Evolutionary conservation across 257 asterid species (phyloP), one percentile per base, ranked within the genome.

Genomic region (Lycium barbarum): DNA sequence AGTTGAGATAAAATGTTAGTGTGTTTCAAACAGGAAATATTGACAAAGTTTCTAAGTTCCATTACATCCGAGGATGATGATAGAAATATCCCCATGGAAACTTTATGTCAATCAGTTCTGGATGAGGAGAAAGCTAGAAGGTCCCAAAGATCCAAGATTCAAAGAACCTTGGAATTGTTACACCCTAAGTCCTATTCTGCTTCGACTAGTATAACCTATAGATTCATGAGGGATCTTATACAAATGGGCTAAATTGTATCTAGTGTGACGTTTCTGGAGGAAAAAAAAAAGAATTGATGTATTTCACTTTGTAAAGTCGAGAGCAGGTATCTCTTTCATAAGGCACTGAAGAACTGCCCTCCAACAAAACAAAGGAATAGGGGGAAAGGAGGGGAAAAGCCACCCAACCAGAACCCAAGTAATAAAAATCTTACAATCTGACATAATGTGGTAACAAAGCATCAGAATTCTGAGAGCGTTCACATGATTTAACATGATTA

Each of bases 1-100:
- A 57, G 89, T 80, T 80, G 83, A 83, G 65, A 84, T 71, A 84
- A 80, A 87, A 72, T 43, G 15, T 78, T 62, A 66, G 49, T 3
- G 67, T 66, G 65, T 82, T 51, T 53, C 82, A 4, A 78, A 26
- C 15, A 78, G 82, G 53, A 51, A 76, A 76, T 49, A 26, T 33
- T 22, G 82, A 26, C 54, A 51, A 47, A 73, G 13, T 33, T 76
- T 7, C 14, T 5, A 53, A 53, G 49, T 53, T 51, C 43, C 49
- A 15, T 78, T 53, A 26, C 65, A 78, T 78, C 49, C 53, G 66
- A 74, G 62, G 62, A 78, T 53, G 47, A 76, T 76, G 47, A 26
- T 15, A 76, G 15, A 76, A 76, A 53, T 15, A 51, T 14, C 26
- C 18, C 18, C 62, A 18, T 57, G n/a, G 5, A 57, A 55, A 57